Percentiles rank a stretch among this genome's conserved stretches.
phyloP scores from a whole-genome alignment of 2,329 filamentous ascomycete genomes.

The Colletotrichum spinosum region DNA sequence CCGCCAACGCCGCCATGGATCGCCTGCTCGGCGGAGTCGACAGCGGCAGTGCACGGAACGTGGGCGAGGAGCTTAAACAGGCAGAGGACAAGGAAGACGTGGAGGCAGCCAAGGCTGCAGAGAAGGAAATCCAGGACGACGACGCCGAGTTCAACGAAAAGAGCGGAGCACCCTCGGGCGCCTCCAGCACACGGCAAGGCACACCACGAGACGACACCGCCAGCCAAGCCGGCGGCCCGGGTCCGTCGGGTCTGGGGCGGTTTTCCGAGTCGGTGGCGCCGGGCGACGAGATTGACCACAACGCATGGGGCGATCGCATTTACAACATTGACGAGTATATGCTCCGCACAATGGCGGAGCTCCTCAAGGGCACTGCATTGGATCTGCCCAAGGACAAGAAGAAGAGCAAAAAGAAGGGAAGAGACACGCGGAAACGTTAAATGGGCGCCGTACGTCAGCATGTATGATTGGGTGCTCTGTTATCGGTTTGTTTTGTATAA shows the following conservation, averaged over 20 bases:
- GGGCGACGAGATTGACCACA: constrained; percentile 61
- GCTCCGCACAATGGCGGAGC: constrained; percentile 74
- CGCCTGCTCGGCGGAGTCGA: constrained; percentile 78
- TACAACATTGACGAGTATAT: constrained; percentile 81
- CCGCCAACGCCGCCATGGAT: constrained; percentile 86
- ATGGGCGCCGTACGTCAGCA: background rate
- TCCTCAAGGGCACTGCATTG: constrained; percentile 68
- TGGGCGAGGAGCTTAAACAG: constrained; percentile 82
- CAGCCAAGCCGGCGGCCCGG: constrained; percentile 44
- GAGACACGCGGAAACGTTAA: constrained; percentile 65
- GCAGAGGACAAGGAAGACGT: constrained; percentile 95
- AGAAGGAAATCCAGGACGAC: constrained; percentile 89
- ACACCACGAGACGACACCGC: constrained; percentile 59
- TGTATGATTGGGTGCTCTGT: background rate
- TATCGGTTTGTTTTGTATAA: constrained; percentile 15
- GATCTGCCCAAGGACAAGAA: constrained; percentile 75
- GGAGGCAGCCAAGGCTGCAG: constrained; percentile 85
- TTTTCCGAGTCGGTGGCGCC: constrained; percentile 50
- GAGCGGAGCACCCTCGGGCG: constrained; percentile 56
- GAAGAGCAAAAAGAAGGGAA: constrained; percentile 69
- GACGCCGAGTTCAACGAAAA: constrained; percentile 86
- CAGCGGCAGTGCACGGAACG: constrained; percentile 69
- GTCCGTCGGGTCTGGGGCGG: constrained; percentile 51
- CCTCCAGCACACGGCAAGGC: constrained; percentile 63
- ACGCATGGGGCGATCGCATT: constrained; percentile 69